These are phyloP conservation scores for Cercophora scortea DNA, from an alignment of 495 filamentous ascomycete species.

Conservation along the genomic window DNA sequence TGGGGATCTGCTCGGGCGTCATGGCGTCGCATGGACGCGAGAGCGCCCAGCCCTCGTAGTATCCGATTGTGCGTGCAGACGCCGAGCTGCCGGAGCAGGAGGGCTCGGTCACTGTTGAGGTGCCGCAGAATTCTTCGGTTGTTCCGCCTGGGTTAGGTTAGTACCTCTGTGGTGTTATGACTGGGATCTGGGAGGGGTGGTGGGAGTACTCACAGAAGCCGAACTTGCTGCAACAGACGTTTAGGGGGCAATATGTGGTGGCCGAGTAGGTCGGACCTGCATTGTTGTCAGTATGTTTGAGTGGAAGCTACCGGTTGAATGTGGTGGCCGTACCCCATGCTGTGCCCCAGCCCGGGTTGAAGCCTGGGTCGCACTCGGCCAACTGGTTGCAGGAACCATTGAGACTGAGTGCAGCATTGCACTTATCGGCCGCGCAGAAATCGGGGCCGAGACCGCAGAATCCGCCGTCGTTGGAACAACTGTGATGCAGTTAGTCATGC, in stretches of 20 bases:
- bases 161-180: background rate
- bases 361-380: background rate
- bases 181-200: background rate
- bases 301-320: too few species aligned
- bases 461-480: background rate
- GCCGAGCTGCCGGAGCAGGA: conserved; percentile 18
- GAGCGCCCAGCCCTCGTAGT: conserved; percentile 9
- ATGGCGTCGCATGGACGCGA: conserved; percentile 1
- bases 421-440: background rate
- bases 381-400: background rate
- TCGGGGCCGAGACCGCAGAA: background rate
- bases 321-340: background rate
- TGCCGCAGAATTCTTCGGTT: conserved; percentile 10
- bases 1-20: conserved; percentile 3
- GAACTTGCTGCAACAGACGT: background rate
- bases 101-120: background rate
- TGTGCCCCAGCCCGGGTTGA: background rate
- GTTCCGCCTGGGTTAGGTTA: background rate
- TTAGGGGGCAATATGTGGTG: background rate
- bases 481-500: too few species aligned
- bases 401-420: background rate
- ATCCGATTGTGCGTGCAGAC: conserved; percentile 1
- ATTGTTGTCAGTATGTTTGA: too few species aligned
- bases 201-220: background rate
- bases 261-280: background rate